A percentile compares a stretch with the other conserved stretches of the same genome.
These are phyloP conservation scores for Cyclocybe cylindracea DNA, from an alignment of 768 basidiomycete species.

Conservation along the genomic window DNA sequence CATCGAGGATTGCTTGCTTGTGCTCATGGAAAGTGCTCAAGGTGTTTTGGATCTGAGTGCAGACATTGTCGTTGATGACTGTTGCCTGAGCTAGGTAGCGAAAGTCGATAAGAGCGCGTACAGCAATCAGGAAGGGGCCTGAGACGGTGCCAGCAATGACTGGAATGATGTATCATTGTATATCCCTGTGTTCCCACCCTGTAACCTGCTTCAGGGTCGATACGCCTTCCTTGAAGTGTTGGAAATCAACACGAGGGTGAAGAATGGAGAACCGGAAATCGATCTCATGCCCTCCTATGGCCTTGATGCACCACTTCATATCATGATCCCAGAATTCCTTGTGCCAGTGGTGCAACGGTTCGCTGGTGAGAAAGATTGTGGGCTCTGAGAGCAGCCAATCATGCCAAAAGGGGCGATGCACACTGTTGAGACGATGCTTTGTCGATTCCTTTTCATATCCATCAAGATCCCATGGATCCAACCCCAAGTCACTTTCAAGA, in stretches of 20 bases:
- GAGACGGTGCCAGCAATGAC: constrained; percentile 34
- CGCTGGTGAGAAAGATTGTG: constrained; percentile 31
- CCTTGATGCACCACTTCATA: constrained; percentile 35
- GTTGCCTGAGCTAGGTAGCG: constrained; percentile 33
- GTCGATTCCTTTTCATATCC: constrained; percentile 22
- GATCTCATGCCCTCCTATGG: constrained; percentile 30
- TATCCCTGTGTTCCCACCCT: constrained; percentile 36
- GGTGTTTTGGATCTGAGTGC: constrained; percentile 15
- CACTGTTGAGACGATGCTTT: constrained; percentile 26
- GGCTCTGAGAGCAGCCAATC: constrained; percentile 35
- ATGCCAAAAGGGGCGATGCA: constrained; percentile 37
- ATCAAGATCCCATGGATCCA: constrained; percentile 24
- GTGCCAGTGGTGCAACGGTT: constrained; percentile 40
- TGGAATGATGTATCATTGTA: constrained; percentile 35
- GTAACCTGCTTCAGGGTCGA: constrained; percentile 42
- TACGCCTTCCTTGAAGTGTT: constrained; percentile 40
- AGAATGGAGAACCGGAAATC: constrained; percentile 37
- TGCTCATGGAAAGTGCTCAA: constrained; percentile 32
- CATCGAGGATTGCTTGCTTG: constrained; percentile 33
- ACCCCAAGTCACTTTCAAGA: constrained; percentile 1
- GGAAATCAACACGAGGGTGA: constrained; percentile 32
- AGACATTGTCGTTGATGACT: constrained; percentile 20
- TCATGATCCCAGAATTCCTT: constrained; percentile 40
- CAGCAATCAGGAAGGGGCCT: constrained; percentile 25
- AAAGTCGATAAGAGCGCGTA: constrained; percentile 39